Conservation (phyloP, 108 stramenopile species). For the Pseudonitzschia pungens region DNA sequence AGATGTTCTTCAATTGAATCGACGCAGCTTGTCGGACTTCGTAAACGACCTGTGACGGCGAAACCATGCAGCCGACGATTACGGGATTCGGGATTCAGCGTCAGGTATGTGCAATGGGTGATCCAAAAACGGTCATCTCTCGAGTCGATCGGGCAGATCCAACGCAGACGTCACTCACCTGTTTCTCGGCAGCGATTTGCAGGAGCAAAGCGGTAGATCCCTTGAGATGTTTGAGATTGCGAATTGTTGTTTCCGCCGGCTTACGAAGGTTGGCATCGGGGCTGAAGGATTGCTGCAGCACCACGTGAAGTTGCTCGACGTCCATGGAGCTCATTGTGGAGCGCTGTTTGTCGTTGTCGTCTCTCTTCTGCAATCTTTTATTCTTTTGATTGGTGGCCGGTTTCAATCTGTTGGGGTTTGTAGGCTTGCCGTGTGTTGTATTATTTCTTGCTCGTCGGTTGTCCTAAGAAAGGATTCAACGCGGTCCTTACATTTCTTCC, state of each 20-base stretch:
- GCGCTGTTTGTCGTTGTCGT: not conserved
- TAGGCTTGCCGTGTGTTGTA: too few relatives aligned
- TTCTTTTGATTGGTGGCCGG: too few relatives aligned
- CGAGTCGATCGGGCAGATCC: not conserved
- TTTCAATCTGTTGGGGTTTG: too few relatives aligned
- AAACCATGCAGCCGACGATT: not conserved
- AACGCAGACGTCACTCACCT: conserved; percentile 52
- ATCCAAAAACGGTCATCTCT: not conserved
- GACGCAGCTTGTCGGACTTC: conserved; percentile 89
- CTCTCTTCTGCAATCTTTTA: too few relatives aligned
- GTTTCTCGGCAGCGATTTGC: conserved; percentile 81
- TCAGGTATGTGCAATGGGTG: conserved; percentile 1
- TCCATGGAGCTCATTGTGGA: conserved; percentile 26
- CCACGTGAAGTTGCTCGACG: conserved; percentile 82
- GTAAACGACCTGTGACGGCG: conserved; percentile 56
- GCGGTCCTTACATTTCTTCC: too few relatives aligned
- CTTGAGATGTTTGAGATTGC: conserved; percentile 80
- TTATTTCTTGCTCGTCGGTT: too few relatives aligned
- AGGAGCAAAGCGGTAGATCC: conserved; percentile 74
- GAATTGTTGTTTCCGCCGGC: conserved; percentile 81
- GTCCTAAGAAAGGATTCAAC: too few relatives aligned
- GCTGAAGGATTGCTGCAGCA: conserved; percentile 87
- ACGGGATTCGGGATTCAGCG: not conserved
- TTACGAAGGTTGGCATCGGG: conserved; percentile 72
- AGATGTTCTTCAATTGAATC: conserved; percentile 90